Conservation (phyloP, 495 filamentous ascomycete genomes). For the Xylaria intraflava region DNA sequence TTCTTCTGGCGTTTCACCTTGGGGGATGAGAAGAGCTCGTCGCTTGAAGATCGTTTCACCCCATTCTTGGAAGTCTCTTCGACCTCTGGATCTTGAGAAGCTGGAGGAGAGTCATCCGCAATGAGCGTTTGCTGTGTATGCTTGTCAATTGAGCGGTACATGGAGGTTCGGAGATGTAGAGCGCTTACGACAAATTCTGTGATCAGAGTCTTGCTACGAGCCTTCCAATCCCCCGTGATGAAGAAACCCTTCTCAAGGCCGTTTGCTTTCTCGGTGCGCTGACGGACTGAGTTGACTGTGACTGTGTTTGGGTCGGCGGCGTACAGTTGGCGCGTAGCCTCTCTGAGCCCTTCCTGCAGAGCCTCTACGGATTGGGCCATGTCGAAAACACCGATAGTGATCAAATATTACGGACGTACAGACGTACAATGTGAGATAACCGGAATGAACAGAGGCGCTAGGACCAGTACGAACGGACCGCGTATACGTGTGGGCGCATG, state of each 20-base stretch:
- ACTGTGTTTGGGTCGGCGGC: constrained; percentile 25
- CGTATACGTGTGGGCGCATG: too few relatives aligned
- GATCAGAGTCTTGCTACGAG: constrained; percentile 70
- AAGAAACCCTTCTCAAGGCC: constrained; percentile 64
- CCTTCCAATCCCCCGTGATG: constrained; percentile 65
- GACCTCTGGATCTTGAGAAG: constrained; percentile 7
- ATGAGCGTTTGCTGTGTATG: constrained; percentile 15
- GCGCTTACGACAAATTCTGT: constrained; percentile 60
- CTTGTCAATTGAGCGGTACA: constrained; percentile 7
- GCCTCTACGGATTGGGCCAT: neutral
- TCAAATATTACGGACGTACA: too few relatives aligned
- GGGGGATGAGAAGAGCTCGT: constrained; percentile 16
- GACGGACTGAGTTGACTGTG: constrained; percentile 69
- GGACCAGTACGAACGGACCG: too few relatives aligned
- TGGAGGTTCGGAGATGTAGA: constrained; percentile 16
- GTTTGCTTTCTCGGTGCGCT: constrained; percentile 57
- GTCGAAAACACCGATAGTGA: neutral
- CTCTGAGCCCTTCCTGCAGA: neutral
- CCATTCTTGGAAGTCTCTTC: constrained; percentile 22
- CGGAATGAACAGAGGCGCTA: too few relatives aligned
- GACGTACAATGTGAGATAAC: neutral
- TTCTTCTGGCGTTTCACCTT: constrained; percentile 31
- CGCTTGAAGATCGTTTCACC: constrained; percentile 26
- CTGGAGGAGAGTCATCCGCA: constrained; percentile 11
- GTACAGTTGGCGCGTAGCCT: constrained; percentile 9